Conservation (phyloP, 306 rosid species). For the Rosa lucieae region DNA sequence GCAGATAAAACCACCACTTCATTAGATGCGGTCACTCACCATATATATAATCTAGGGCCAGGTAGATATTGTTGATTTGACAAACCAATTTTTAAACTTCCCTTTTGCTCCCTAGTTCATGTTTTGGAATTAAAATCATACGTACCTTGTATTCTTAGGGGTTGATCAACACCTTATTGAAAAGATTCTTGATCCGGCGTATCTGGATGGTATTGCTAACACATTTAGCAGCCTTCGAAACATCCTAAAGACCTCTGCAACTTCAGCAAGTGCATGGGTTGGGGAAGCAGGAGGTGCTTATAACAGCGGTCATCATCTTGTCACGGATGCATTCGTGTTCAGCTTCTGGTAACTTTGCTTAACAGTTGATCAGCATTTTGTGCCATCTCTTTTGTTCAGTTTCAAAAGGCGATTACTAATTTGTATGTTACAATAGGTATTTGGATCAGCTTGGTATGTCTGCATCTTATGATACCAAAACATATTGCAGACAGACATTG, state of each 20-base stretch:
- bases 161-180: conserved; percentile 62
- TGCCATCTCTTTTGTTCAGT: neutral
- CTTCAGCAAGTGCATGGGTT: conserved; percentile 74
- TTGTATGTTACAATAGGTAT: conserved; percentile 52
- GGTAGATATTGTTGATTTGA: conserved; percentile 64
- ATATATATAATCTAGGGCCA: conserved; percentile 89
- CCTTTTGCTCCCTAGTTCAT: neutral
- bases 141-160: conserved; percentile 41
- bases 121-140: conserved; percentile 14
- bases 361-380: neutral
- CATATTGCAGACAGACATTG: conserved; percentile 91
- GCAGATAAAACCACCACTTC: conserved; percentile 41
- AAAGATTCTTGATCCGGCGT: conserved; percentile 63
- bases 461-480: conserved; percentile 66
- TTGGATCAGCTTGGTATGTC: conserved; percentile 96
- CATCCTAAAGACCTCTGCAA: conserved; percentile 48
- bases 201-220: conserved; percentile 54
- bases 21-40: conserved; percentile 66
- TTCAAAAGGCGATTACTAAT: neutral
- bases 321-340: conserved; percentile 74
- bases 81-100: neutral
- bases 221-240: conserved; percentile 58
- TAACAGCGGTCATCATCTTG: conserved; percentile 82
- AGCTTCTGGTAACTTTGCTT: conserved; percentile 66
- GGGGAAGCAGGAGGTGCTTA: conserved; percentile 98